These are phyloP conservation scores for Backusella luteola DNA, from an alignment of 192 early-diverging fungal species.

Conservation along the genomic window DNA sequence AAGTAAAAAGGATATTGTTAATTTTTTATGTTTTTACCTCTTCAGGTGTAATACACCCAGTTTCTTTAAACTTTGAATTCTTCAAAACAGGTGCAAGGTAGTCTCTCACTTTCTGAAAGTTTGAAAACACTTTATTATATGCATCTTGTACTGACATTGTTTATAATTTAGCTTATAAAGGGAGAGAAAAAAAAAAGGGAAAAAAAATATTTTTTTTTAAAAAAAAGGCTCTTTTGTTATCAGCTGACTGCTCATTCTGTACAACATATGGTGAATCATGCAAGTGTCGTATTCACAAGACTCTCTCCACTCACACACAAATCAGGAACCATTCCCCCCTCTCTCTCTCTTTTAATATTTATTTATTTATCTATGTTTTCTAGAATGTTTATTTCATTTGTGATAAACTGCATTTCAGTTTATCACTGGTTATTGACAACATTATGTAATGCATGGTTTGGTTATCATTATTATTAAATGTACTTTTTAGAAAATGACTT, in stretches of 20 bases:
- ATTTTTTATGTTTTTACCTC: constrained; percentile 59
- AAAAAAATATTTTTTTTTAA: not conserved
- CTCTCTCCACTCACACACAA: not conserved
- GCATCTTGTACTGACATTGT: constrained; percentile 38
- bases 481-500: too few species aligned
- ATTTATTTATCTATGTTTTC: not conserved
- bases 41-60: constrained; percentile 93
- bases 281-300: not conserved
- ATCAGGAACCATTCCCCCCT: not conserved
- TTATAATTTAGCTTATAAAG: not conserved
- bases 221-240: not conserved
- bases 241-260: constrained; percentile 9
- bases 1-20: constrained; percentile 11
- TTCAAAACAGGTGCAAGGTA: constrained; percentile 92
- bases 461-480: too few species aligned
- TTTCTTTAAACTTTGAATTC: constrained; percentile 94
- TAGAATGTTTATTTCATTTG: too few species aligned
- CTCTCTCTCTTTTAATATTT: not conserved
- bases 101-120: constrained; percentile 58
- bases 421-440: too few species aligned
- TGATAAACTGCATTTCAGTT: too few species aligned
- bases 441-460: too few species aligned
- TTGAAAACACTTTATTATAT: constrained; percentile 37
- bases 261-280: not conserved
- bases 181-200: not conserved